Percentiles rank a stretch among this genome's conserved stretches.
These are phyloP conservation scores for Euphorbia pulcherrima DNA, from an alignment of 345 rosid species.

Conservation along the genomic window DNA sequence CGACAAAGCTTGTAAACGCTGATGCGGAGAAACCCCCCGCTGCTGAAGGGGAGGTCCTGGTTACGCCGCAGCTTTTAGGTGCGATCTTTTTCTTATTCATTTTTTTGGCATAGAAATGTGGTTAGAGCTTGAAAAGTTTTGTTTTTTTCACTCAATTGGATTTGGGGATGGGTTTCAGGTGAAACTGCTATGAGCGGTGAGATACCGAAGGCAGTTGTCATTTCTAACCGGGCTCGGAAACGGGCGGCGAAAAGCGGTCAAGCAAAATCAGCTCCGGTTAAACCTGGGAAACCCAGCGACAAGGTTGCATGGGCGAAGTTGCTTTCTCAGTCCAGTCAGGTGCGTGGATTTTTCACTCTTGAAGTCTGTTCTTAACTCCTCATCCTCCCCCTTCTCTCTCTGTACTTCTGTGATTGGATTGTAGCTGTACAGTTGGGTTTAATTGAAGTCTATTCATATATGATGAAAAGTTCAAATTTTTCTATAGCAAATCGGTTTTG, in stretches of 20 bases:
- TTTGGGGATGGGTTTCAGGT: slow-evolving; percentile 35
- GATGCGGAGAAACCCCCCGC: slow-evolving; percentile 43
- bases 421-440: background rate
- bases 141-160: slow-evolving; percentile 7
- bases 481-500: background rate
- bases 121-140: slow-evolving; percentile 8
- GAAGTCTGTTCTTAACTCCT: background rate
- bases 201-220: slow-evolving; percentile 34
- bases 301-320: slow-evolving; percentile 85
- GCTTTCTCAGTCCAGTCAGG: slow-evolving; percentile 85
- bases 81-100: slow-evolving; percentile 21
- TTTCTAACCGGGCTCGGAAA: slow-evolving; percentile 38
- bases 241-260: slow-evolving; percentile 21
- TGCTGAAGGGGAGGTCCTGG: slow-evolving; percentile 43
- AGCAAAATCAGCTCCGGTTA: background rate
- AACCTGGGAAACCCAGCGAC: slow-evolving; percentile 29
- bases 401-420: background rate
- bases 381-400: background rate
- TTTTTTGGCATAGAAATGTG: background rate
- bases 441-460: background rate
- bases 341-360: slow-evolving; percentile 21
- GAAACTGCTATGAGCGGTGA: slow-evolving; percentile 40
- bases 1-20: slow-evolving; percentile 40
- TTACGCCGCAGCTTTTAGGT: slow-evolving; percentile 52
- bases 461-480: background rate